Conservation (phyloP, 2,329 filamentous ascomycete genomes). For the Neopestalotiopsis clavispora region DNA sequence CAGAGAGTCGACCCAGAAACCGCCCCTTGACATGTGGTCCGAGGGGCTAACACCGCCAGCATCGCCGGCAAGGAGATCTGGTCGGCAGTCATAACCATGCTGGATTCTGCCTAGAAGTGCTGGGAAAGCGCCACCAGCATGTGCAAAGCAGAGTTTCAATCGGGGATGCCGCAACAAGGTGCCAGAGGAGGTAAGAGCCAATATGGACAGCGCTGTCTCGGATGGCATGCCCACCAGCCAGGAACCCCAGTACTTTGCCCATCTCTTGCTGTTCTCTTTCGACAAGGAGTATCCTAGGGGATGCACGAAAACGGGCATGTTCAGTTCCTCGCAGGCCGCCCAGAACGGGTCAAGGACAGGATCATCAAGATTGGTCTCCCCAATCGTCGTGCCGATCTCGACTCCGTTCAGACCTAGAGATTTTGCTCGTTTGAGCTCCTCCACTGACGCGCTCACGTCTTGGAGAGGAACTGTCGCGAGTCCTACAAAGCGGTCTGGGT, state of each 20-base stretch:
- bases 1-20: slow-evolving; percentile 40
- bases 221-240: slow-evolving; percentile 43
- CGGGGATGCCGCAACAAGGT: slow-evolving; percentile 34
- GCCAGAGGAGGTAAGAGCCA: slow-evolving; percentile 36
- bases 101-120: slow-evolving; percentile 40
- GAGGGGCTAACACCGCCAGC: slow-evolving; percentile 35
- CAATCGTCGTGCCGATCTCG: slow-evolving; percentile 39
- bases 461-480: slow-evolving; percentile 39
- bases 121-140: slow-evolving; percentile 41
- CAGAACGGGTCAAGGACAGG: slow-evolving; percentile 35
- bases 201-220: slow-evolving; percentile 40
- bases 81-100: slow-evolving; percentile 40
- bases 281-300: slow-evolving; percentile 39
- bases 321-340: slow-evolving; percentile 36
- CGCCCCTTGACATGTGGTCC: slow-evolving; percentile 31
- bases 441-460: slow-evolving; percentile 32
- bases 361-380: slow-evolving; percentile 36
- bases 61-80: slow-evolving; percentile 37
- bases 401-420: slow-evolving; percentile 34
- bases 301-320: slow-evolving; percentile 40
- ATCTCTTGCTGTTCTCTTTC: slow-evolving; percentile 36
- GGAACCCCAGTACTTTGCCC: slow-evolving; percentile 38
- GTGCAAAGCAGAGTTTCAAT: slow-evolving; percentile 39
- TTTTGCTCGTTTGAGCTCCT: slow-evolving; percentile 33
- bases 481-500: slow-evolving; percentile 37